A percentile compares a stretch with the other conserved stretches of the same genome.
These are phyloP conservation scores for Pseudopyrenochaeta lycopersici DNA, from an alignment of 2,329 filamentous ascomycete species.

Conservation along the genomic window DNA sequence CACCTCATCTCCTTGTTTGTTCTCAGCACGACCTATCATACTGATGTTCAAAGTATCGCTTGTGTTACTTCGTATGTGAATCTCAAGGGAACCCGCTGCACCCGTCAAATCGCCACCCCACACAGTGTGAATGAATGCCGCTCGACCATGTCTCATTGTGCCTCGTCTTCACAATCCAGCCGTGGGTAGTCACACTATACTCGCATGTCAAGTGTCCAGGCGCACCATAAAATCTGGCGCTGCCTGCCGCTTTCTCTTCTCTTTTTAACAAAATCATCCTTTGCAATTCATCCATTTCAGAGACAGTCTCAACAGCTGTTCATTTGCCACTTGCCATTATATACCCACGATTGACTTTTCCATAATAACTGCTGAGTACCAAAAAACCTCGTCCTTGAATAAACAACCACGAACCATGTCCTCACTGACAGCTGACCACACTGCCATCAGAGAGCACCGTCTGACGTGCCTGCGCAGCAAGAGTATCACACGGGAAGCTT, in stretches of 20 bases:
- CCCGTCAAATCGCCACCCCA: constrained; percentile 13
- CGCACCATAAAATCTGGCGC: constrained; percentile 9
- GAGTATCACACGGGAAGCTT: not conserved
- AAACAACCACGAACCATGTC: too few species aligned
- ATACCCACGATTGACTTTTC: too few species aligned
- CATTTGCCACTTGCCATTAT: too few species aligned
- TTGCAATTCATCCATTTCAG: not conserved
- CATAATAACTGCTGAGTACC: not conserved
- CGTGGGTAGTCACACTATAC: constrained; percentile 2
- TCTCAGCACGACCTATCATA: constrained; percentile 1
- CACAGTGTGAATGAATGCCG: constrained; percentile 11
- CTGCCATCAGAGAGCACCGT: not conserved
- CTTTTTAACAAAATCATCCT: not conserved
- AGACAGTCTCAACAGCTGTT: not conserved
- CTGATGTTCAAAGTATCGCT: constrained; percentile 2
- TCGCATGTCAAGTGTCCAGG: not conserved
- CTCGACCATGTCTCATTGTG: constrained; percentile 9
- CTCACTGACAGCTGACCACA: not conserved
- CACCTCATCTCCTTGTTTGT: constrained; percentile 7
- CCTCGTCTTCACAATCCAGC: constrained; percentile 9
- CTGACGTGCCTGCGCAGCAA: not conserved
- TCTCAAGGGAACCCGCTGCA: constrained; percentile 2
- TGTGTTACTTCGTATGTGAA: constrained; percentile 2
- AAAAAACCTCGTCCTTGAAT: not conserved
- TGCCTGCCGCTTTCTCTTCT: not conserved